Conservation (phyloP, 768 basidiomycete species). For the Suillus placidus region DNA sequence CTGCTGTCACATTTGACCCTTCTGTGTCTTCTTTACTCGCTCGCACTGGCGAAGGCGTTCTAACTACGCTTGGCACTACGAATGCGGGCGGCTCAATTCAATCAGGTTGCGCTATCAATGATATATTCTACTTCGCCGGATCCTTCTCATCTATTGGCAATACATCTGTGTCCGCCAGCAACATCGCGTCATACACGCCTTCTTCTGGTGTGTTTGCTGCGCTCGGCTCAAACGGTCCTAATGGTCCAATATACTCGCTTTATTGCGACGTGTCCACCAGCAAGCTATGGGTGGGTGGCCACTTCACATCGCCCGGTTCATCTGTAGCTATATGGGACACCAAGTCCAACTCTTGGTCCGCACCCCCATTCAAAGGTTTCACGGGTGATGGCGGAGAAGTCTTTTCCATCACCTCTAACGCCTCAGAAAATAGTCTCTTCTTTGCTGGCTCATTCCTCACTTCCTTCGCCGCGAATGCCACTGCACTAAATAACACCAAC, state of each 20-base stretch:
- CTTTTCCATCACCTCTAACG: slow-evolving; percentile 72
- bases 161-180: slow-evolving; percentile 49
- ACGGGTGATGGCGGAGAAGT: slow-evolving; percentile 71
- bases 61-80: slow-evolving; percentile 74
- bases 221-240: slow-evolving; percentile 69
- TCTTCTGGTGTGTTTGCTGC: slow-evolving; percentile 59
- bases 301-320: slow-evolving; percentile 66
- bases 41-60: slow-evolving; percentile 63
- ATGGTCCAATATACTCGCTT: slow-evolving; percentile 71
- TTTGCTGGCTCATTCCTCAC: slow-evolving; percentile 90
- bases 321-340: slow-evolving; percentile 75
- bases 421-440: slow-evolving; percentile 73
- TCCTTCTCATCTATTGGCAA: slow-evolving; percentile 74
- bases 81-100: slow-evolving; percentile 77
- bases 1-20: slow-evolving; percentile 64
- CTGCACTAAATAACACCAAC: slow-evolving; percentile 59
- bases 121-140: slow-evolving; percentile 80
- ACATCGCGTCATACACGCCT: slow-evolving; percentile 77
- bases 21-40: slow-evolving; percentile 72
- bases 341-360: slow-evolving; percentile 67
- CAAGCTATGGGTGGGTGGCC: slow-evolving; percentile 80
- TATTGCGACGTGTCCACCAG: slow-evolving; percentile 72
- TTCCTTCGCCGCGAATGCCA: slow-evolving; percentile 58
- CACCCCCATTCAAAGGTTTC: slow-evolving; percentile 82
- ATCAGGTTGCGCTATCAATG: slow-evolving; percentile 70